phyloP scores from a whole-genome alignment of 805 yeast genomes.

The Zygosaccharomyces bisporus region DNA sequence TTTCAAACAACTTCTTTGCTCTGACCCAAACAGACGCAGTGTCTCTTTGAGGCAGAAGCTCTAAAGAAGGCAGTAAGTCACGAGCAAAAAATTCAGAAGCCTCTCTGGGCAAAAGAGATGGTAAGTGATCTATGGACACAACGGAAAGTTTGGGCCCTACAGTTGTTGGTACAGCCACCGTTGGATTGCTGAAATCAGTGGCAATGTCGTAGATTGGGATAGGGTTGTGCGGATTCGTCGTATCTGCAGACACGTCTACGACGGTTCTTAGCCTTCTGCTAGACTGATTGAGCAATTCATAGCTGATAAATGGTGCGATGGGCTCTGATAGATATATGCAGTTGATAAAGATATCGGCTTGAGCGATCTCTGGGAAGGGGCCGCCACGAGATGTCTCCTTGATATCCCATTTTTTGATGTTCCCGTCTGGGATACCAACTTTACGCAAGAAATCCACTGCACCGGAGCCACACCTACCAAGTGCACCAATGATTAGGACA shows the following conservation, averaged over 20 bases:
- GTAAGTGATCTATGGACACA: slow-evolving; percentile 93
- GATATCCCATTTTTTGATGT: slow-evolving; percentile 93
- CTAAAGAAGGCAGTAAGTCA: slow-evolving; percentile 85
- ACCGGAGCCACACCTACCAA: slow-evolving; percentile 98
- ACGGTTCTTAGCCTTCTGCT: slow-evolving; percentile 82
- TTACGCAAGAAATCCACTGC: slow-evolving; percentile 80
- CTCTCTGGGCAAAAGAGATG: slow-evolving; percentile 94
- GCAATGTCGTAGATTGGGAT: slow-evolving; percentile 89
- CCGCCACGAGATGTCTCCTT: slow-evolving; percentile 96
- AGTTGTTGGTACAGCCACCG: slow-evolving; percentile 75
- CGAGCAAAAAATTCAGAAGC: slow-evolving; percentile 86
- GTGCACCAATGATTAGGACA: slow-evolving; percentile 89
- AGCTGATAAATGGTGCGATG: slow-evolving; percentile 85
- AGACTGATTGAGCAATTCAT: slow-evolving; percentile 57
- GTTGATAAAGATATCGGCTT: slow-evolving; percentile 86
- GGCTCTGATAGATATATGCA: slow-evolving; percentile 93
- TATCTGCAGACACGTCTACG: slow-evolving; percentile 98
- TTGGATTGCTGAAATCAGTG: slow-evolving; percentile 87
- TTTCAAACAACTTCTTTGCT: slow-evolving; percentile 79
- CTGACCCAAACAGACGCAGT: slow-evolving; percentile 87
- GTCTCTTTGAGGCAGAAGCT: slow-evolving; percentile 76
- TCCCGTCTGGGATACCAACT: slow-evolving; percentile 82
- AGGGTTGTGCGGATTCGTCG: slow-evolving; percentile 98
- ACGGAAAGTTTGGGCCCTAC: slow-evolving; percentile 86
- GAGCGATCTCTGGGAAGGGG: slow-evolving; percentile 88